Base-by-base conservation (phyloP, 495 filamentous ascomycete genomes). In the Neurospora sp. region DNA sequence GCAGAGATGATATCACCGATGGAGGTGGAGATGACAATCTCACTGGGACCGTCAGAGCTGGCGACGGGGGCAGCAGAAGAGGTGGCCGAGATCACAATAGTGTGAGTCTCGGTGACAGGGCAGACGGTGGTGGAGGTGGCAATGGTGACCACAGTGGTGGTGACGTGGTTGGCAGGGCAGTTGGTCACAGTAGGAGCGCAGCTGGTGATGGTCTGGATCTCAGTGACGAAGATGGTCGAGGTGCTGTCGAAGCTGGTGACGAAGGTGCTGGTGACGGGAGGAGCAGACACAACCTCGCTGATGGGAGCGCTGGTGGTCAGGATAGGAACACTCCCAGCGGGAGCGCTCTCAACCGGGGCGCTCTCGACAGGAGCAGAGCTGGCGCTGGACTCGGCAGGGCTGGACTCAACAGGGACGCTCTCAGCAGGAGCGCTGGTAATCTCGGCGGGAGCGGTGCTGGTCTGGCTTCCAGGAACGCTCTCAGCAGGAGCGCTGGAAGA, bases 91-190 rank as follows among this genome's bases (percentile, higher is more conserved):
- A 74, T 72, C 22, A 75, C 70, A 27, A 70, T 75, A 41, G 78
- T 82, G 40, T 75, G 69, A 68, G 83, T 85, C 81, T 83, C 81
- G 41, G 84, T 84, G 70, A 85, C 80, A 8, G 86, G 79, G 80
- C 83, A 88, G 74, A 91, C 79, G 69, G 90, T 91, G 48, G 90
- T 91, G n/a, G 86, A 89, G 61, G 91, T 76, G 38, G 88, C 81
- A 72, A 91, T 82, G 14, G 86, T 90, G 27, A 88, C 86, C 6
- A 89, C 88, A 37, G 81, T 84, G 48, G 87, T 87, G 14, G 71
- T 73, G 39, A 80, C 78, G 5, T 85, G 87, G 70, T 83, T 75
- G 40, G 84, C 87, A 69, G 89, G 89, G 84, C 89, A 91, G 80
- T 88, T 80, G 40, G 87, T 81, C 16, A 90, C 84, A 1, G 81